Percentiles rank a stretch among this genome's conserved stretches.
Conservation (phyloP, 148 eudicot genomes). For the Nepenthes mirabilis region DNA sequence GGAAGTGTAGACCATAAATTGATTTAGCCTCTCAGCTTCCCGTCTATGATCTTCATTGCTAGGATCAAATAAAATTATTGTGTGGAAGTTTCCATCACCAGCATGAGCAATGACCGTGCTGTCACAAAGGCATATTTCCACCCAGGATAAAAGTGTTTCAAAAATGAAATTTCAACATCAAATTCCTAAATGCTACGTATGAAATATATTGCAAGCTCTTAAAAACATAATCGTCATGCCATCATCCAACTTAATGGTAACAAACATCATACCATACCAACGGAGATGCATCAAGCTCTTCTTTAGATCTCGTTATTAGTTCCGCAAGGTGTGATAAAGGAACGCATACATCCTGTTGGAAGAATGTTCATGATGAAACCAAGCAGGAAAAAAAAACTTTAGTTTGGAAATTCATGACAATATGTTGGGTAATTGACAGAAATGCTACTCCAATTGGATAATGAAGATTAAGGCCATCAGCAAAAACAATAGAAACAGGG, state of each 20-base stretch:
- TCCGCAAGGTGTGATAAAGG: constrained; percentile 86
- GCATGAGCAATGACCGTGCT: constrained; percentile 97
- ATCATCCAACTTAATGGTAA: background rate
- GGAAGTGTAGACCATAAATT: constrained; percentile 82
- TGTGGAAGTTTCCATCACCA: constrained; percentile 97
- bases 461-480: background rate
- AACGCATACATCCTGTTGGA: constrained; percentile 86
- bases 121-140: constrained; percentile 11
- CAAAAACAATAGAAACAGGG: background rate
- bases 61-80: constrained; percentile 82
- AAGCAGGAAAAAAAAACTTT: background rate
- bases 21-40: constrained; percentile 90
- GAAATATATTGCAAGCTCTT: constrained; percentile 1
- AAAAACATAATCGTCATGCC: background rate
- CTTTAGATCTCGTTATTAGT: constrained; percentile 74
- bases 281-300: constrained; percentile 73
- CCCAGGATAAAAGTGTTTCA: background rate
- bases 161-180: background rate
- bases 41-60: constrained; percentile 52
- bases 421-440: too few relatives aligned
- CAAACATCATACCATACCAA: constrained; percentile 46
- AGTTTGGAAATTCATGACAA: too few relatives aligned
- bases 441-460: background rate
- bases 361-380: constrained; percentile 2
- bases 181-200: background rate